Evolutionary conservation across 2,329 filamentous ascomycete genomes (phyloP).

Genomic region (Fusarium zealandicum): DNA sequence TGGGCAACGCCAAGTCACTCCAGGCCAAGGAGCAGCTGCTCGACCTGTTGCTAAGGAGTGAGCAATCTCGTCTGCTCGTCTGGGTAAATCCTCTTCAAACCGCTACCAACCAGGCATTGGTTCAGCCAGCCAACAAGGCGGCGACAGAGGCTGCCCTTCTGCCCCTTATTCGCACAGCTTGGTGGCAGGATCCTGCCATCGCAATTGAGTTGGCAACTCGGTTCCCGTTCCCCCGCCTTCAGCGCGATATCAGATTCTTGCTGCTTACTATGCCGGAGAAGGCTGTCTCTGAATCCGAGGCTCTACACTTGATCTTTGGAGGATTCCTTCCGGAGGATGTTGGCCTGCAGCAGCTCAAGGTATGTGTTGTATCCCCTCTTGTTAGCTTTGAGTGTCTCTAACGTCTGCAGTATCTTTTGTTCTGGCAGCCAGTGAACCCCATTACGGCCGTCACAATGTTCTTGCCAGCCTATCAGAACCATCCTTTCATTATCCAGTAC

Average conservation of each 20-base stretch:
- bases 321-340: conserved; percentile 79
- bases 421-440: conserved; percentile 92
- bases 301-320: conserved; percentile 82
- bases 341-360: conserved; percentile 81
- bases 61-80: conserved; percentile 82
- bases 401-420: conserved; percentile 75
- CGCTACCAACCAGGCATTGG: conserved; percentile 49
- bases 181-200: conserved; percentile 83
- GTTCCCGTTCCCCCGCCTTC: conserved; percentile 77
- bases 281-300: conserved; percentile 81
- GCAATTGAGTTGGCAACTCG: conserved; percentile 85
- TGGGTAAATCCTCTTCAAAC: conserved; percentile 87
- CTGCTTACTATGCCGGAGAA: conserved; percentile 85
- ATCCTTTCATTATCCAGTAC: conserved; percentile 94
- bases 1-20: conserved; percentile 68
- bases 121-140: conserved; percentile 51
- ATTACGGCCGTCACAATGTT: conserved; percentile 94
- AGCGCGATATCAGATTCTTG: conserved; percentile 78
- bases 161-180: conserved; percentile 79
- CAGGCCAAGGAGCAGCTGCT: conserved; percentile 85
- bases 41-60: conserved; percentile 79
- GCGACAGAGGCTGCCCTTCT: conserved; percentile 57
- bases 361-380: conserved; percentile 44
- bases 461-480: conserved; percentile 85
- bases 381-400: conserved; percentile 16